Evolutionary conservation across 495 filamentous ascomycete species (phyloP), one percentile per base, ranked within the genome.

Genomic region (Xylaria telfairii): DNA sequence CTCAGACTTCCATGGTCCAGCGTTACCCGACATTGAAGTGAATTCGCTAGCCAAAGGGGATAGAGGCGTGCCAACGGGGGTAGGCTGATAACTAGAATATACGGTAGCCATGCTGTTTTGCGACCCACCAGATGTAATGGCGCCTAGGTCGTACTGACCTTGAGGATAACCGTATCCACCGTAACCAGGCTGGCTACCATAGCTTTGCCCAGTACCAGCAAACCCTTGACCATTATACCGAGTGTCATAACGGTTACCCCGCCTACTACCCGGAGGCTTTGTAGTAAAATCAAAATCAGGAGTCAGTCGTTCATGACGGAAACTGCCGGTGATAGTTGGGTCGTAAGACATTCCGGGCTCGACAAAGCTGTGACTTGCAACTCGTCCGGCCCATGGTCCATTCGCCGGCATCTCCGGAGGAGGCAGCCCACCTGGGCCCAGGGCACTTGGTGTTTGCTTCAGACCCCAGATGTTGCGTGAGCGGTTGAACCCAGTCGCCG

Each of bases 41-140:
- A 97, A 97, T 76, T 97, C 94, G 26, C 87, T 87, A 34, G 94
- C 94, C 61, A 92, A 90, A 4, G 95, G 92, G 19, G 95, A 97
- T 24, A 98, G 88, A 5, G 92, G 86, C 34, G 93, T 93, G 44
- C 93, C 91, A 72, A 92, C 89, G 41, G 92, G 87, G 53, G 88
- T 89, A 71, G 91, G 87, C 67, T 90, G 89, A 79, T 93, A 96
- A 32, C 86, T 72, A 80, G 84, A 79, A 76, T 89, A 90, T 67
- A 87, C 71, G 68, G 87, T 80, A 74, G 72, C 77, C 76, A 79
- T 77, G 57, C 72, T 42, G 57, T 70, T 76, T 15, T 74, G 76
- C 37, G 78, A 64, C 9, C 77, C 76, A 24, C 74, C 68, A 30
- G 76, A 17, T 70, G 79, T 79, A 65, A 73, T 74, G 26, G 70